phyloP scores from a whole-genome alignment of 148 eudicot species.

The Rhododendron ovatum region DNA sequence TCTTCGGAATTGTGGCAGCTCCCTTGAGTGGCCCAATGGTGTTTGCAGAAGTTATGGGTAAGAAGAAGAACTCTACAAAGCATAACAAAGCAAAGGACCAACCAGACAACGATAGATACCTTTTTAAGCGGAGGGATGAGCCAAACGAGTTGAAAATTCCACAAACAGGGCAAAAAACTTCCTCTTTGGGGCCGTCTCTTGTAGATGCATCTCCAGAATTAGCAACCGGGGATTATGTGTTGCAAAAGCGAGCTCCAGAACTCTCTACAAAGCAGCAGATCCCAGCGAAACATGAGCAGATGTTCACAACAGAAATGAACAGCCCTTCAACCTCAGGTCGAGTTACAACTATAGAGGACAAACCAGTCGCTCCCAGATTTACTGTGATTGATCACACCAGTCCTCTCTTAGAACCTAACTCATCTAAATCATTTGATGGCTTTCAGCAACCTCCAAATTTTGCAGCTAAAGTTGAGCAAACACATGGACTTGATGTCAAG shows the following conservation, averaged over 20 bases:
- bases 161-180: constrained; percentile 25
- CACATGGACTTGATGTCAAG: constrained; percentile 11
- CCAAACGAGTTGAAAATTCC: constrained; percentile 19
- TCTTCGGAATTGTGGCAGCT: constrained; percentile 43
- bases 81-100: constrained; percentile 49
- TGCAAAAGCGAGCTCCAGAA: constrained; percentile 46
- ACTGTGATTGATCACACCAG: background rate
- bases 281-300: constrained; percentile 10
- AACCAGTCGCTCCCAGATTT: background rate
- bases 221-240: constrained; percentile 33
- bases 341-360: constrained; percentile 18
- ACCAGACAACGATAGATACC: constrained; percentile 60
- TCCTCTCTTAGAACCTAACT: background rate
- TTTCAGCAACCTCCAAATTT: constrained; percentile 13
- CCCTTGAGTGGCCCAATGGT: constrained; percentile 77
- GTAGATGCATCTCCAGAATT: constrained; percentile 30
- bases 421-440: constrained; percentile 8
- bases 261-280: constrained; percentile 16
- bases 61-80: constrained; percentile 48
- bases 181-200: constrained; percentile 32
- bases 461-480: background rate
- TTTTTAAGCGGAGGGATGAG: constrained; percentile 75
- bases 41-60: constrained; percentile 66
- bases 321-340: constrained; percentile 16
- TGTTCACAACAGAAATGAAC: constrained; percentile 6